These are phyloP conservation scores for Xylaria bambusicola DNA, from an alignment of 495 filamentous ascomycete species.

Conservation along the genomic window DNA sequence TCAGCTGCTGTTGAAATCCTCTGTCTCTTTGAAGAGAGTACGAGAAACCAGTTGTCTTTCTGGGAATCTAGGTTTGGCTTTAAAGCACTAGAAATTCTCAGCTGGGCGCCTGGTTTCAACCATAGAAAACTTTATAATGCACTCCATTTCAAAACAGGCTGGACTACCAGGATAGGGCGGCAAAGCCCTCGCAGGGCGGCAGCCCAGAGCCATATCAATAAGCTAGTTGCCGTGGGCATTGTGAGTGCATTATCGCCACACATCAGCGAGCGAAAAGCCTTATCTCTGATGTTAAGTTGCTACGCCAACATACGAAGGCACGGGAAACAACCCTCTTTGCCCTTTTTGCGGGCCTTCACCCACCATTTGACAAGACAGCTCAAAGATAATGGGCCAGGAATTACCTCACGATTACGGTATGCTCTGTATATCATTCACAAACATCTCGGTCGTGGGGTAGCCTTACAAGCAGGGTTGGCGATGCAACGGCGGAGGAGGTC, in stretches of 20 bases:
- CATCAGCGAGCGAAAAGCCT: constrained; percentile 36
- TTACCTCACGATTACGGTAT: constrained; percentile 40
- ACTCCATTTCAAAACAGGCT: constrained; percentile 2
- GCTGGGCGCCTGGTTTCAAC: constrained; percentile 7
- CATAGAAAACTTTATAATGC: constrained; percentile 13
- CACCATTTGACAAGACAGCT: constrained; percentile 43
- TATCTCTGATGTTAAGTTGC: constrained; percentile 43
- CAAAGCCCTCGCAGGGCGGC: too few species aligned
- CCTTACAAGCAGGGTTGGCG: constrained; percentile 23
- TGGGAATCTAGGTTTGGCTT: constrained; percentile 20
- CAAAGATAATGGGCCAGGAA: constrained; percentile 34
- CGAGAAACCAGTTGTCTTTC: neutral
- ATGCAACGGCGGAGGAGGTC: constrained; percentile 31
- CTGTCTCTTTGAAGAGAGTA: constrained; percentile 23
- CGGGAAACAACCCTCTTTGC: constrained; percentile 23
- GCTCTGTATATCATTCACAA: constrained; percentile 36
- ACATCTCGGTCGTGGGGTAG: constrained; percentile 32
- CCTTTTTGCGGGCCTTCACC: constrained; percentile 37
- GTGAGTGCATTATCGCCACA: constrained; percentile 33
- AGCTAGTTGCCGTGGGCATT: constrained; percentile 2
- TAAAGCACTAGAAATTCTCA: constrained; percentile 20
- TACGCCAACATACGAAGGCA: constrained; percentile 34
- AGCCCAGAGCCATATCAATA: too few species aligned
- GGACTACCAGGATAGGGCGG: too few species aligned
- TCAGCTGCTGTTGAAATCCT: constrained; percentile 26